These are phyloP conservation scores for Neolentinus lepideus DNA, from an alignment of 1,284 basidiomycete genomes.

Conservation along the genomic window DNA sequence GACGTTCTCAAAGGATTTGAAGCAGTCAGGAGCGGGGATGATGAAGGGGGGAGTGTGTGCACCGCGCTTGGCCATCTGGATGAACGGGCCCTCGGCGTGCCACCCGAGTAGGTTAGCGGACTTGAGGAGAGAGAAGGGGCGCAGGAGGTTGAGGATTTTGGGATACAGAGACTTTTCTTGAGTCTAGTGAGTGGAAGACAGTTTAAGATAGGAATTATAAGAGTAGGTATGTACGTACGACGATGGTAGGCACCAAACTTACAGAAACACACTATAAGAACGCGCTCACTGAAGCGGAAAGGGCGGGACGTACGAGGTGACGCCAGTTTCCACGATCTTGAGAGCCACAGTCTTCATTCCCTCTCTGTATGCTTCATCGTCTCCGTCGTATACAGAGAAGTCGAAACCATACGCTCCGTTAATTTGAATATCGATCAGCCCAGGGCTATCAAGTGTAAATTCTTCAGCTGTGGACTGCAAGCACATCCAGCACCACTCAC, in stretches of 20 bases:
- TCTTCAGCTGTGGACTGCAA: not conserved
- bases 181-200: constrained; percentile 37
- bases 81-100: constrained; percentile 88
- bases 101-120: constrained; percentile 77
- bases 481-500: constrained; percentile 22
- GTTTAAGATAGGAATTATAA: constrained; percentile 4
- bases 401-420: constrained; percentile 90
- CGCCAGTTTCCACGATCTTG: constrained; percentile 81
- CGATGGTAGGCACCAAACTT: constrained; percentile 72
- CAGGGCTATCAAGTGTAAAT: constrained; percentile 44
- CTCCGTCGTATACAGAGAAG: constrained; percentile 73
- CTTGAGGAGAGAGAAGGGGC: constrained; percentile 49
- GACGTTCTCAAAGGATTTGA: constrained; percentile 61
- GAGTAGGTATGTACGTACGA: constrained; percentile 39
- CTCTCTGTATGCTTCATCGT: constrained; percentile 61
- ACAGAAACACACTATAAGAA: constrained; percentile 4
- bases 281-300: constrained; percentile 3
- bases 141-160: constrained; percentile 53
- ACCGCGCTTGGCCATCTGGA: constrained; percentile 72
- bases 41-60: constrained; percentile 73
- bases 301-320: constrained; percentile 61
- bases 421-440: constrained; percentile 75
- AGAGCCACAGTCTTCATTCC: constrained; percentile 67
- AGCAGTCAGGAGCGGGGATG: constrained; percentile 51
- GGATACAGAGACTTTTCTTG: constrained; percentile 71